A percentile compares a stretch with the other conserved stretches of the same genome.
Conservation (phyloP, 1,139 yeast species). For the Magnusiomyces magnusii region DNA sequence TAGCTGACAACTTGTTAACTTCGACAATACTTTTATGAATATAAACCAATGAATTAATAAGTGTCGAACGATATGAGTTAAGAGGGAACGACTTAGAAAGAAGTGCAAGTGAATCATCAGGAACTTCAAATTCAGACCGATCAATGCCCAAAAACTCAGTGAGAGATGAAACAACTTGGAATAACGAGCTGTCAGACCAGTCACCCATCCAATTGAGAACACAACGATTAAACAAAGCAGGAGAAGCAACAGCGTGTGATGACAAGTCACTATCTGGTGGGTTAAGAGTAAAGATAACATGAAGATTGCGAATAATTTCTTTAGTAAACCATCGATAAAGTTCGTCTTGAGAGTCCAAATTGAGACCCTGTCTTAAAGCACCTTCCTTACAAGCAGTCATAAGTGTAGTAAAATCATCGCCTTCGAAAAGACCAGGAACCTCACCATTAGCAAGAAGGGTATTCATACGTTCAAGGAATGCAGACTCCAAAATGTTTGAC, state of each 20-base stretch:
- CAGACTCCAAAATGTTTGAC: slow-evolving; percentile 63
- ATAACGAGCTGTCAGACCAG: slow-evolving; percentile 53
- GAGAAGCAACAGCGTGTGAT: slow-evolving; percentile 57
- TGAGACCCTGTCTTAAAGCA: slow-evolving; percentile 51
- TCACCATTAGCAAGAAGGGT: slow-evolving; percentile 88
- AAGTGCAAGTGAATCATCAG: slow-evolving; percentile 25
- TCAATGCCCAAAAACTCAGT: slow-evolving; percentile 48
- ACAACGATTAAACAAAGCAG: slow-evolving; percentile 88
- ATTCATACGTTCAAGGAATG: slow-evolving; percentile 88
- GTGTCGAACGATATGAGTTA: slow-evolving; percentile 40
- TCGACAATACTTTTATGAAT: slow-evolving; percentile 36
- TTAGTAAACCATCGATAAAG: slow-evolving; percentile 65
- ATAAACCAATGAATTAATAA: slow-evolving; percentile 42
- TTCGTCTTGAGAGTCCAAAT: slow-evolving; percentile 66
- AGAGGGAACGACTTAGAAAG: slow-evolving; percentile 16
- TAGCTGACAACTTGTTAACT: not conserved
- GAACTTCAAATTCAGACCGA: slow-evolving; percentile 36
- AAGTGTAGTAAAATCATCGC: slow-evolving; percentile 53
- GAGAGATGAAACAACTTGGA: slow-evolving; percentile 43
- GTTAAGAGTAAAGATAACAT: slow-evolving; percentile 72
- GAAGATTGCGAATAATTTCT: slow-evolving; percentile 64
- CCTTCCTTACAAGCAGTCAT: slow-evolving; percentile 53
- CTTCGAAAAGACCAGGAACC: slow-evolving; percentile 82
- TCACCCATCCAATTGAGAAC: slow-evolving; percentile 86
- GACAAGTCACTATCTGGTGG: slow-evolving; percentile 42